Evolutionary conservation across 306 rosid species (phyloP), one percentile per base, ranked within the genome.

Genomic region (Casuarina equisetifolia): DNA sequence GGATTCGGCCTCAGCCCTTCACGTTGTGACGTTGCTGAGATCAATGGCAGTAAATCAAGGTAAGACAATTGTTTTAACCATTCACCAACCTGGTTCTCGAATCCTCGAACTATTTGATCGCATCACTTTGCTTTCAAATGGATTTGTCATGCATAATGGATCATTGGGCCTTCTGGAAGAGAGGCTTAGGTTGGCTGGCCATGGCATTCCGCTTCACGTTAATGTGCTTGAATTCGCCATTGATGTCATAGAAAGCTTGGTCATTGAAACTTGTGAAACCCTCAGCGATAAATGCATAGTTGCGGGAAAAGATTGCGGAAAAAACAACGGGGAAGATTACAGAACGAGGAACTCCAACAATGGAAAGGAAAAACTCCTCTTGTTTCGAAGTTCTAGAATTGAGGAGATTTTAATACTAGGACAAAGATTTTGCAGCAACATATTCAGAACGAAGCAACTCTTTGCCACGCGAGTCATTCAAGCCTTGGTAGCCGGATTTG

Each of bases 1-100:
- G 91, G 98, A 94, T 86, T 94, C 98, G 71, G 96, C 90, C 77
- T 94, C 98, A 76, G 98, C 98, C 69, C 87, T 94, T 82, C 90
- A 83, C 44, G 90, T 94, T 17, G 79, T 92, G 72, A 85, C 93
- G 70, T 76, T 92, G 89, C 98, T 94, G 74, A 94, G 86, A 79
- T 74, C 83, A 55, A 88, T 94, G 92, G 94, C 87, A 68, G 71
- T 83, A 43, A 82, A 83, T 71, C 95, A 92, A 82, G 93, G 95
- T 61, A 92, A 90, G 91, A 92, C 97, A 0, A 82, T 92, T 76
- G 74, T 94, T 76, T 57, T 94, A 76, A 94, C 98, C 48, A 89
- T 94, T 80, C 98, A 94, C 80, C 98, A 94, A 82, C 98, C 98
- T 1, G 92, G 98, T 70, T 92, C 89, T 73, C 90, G 98, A 74